Percentiles rank a stretch among this genome's conserved stretches.
Evolutionary conservation across 2,329 filamentous ascomycete genomes (phyloP).

Genomic region (Graphilbum ipis-grandicollis): DNA sequence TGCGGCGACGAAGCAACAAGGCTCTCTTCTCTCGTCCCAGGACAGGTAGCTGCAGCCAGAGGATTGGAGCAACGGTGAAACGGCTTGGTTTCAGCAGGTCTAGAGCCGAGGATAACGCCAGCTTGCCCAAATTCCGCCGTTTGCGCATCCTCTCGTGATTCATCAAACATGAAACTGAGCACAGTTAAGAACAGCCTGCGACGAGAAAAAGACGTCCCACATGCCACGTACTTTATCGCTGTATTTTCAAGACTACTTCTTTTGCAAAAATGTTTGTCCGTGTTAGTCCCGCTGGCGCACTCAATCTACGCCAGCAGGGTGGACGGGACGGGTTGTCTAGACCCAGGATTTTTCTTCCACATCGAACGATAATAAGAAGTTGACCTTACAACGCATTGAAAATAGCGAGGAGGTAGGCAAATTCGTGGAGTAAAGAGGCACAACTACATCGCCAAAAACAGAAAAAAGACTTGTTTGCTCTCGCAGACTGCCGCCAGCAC

Average conservation of each 20-base stretch:
- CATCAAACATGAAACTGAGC: too few relatives aligned
- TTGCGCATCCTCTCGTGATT: too few relatives aligned
- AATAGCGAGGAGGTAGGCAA: constrained; percentile 44
- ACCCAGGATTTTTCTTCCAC: constrained; percentile 46
- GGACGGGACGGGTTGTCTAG: constrained; percentile 53
- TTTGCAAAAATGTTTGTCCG: constrained; percentile 33
- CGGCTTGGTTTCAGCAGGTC: too few relatives aligned
- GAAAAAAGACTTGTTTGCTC: not conserved
- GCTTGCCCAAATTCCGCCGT: too few relatives aligned
- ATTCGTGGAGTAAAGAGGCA: constrained; percentile 14
- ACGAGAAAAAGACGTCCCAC: too few relatives aligned
- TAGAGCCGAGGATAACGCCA: too few relatives aligned
- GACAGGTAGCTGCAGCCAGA: too few relatives aligned
- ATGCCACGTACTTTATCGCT: too few relatives aligned
- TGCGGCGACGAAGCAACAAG: too few relatives aligned
- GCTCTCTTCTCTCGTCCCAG: too few relatives aligned
- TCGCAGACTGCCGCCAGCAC: not conserved
- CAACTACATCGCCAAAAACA: not conserved
- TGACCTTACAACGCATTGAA: constrained; percentile 41
- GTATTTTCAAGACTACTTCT: not conserved
- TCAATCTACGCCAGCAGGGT: constrained; percentile 41
- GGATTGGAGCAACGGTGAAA: too few relatives aligned
- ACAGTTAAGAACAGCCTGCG: too few relatives aligned
- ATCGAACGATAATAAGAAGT: constrained; percentile 37
- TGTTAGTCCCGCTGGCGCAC: constrained; percentile 47